Base-by-base conservation (phyloP, 495 filamentous ascomycete species). In the Friedmanniomyces endolithicus region DNA sequence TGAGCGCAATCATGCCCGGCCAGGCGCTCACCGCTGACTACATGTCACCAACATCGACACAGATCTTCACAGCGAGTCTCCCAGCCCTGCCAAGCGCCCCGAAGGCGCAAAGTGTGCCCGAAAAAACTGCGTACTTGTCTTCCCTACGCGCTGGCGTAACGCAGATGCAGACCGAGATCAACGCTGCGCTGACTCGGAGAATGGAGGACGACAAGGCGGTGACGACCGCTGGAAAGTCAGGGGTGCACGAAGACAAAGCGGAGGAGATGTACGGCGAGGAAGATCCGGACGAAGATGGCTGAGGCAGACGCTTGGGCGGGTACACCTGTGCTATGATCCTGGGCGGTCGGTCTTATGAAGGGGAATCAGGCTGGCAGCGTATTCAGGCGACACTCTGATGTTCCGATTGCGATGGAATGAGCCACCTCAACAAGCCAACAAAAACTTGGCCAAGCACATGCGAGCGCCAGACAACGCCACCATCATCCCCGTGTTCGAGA, bases 191-290 rank as follows among this genome's bases (percentile, higher is more conserved):
- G 57, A 98, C 92, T 22, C 69, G 72, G 57, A 79, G 82, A 37
- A 98, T 98, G 90, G 88, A 90, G 51, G 84, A 87, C 59, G 92
- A 95, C 62, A 90, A 88, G 57, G 76, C 73, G 6, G 64, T 60
- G 4, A 61, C 56, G 4, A 56, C 60, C 3, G 60, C 31, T 67
- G 68, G 46, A 69, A 72, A n/a, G 27, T 9, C 9, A 67, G 75
- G 35, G 33, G 16, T 12, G 63, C 70, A 80, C 53, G 77, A 78
- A 60, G 73, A 74, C 25, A 78, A 80, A 56, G 88, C 89, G 64
- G 90, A 94, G 58, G 88, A 88, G 57, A 86, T 86, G 57, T 94
- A 92, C 62, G 89, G 84, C 35, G 87, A 90, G 69, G 87, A 94
- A 62, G 79, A 74, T 23, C 71, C 81, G 1, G 74, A 78, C 7